Percentiles rank a stretch among this genome's conserved stretches.
Conservation (phyloP, 164 flowering plant genomes). For the Cinnamomum micranthum region DNA sequence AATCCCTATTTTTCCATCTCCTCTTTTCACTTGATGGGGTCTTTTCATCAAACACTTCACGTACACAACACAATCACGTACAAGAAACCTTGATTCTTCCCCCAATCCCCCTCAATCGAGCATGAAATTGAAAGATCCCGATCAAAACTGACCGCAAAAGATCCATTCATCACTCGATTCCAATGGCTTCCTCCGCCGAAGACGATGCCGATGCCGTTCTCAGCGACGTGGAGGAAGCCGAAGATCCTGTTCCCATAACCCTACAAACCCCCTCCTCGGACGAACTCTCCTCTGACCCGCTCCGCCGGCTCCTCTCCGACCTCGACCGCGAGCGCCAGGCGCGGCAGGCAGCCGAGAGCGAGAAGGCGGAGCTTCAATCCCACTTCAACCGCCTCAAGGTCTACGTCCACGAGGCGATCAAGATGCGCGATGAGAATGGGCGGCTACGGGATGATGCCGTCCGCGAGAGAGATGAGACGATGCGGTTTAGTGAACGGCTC, state of each 20-base stretch:
- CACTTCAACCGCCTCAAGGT: conserved; percentile 41
- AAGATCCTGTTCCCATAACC: conserved; percentile 46
- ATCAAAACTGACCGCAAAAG: no score
- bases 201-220: conserved; percentile 66
- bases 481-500: conserved; percentile 60
- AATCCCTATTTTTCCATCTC: no score
- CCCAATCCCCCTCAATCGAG: no score
- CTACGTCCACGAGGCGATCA: conserved; percentile 45
- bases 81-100: no score
- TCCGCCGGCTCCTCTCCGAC: conserved; percentile 52
- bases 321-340: conserved; percentile 74
- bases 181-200: conserved; percentile 10
- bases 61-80: no score
- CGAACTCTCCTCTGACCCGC: conserved; percentile 46
- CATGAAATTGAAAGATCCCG: no score
- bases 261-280: conserved; percentile 28
- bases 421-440: conserved; percentile 69
- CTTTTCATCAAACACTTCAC: no score
- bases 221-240: conserved; percentile 86
- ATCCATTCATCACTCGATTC: background rate
- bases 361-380: conserved; percentile 59
- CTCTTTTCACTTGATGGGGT: no score
- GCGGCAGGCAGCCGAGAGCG: conserved; percentile 57
- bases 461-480: conserved; percentile 56
- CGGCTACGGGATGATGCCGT: conserved; percentile 55